These are phyloP conservation scores for Aspergillus ostianus DNA, from an alignment of 495 filamentous ascomycete genomes.

Conservation along the genomic window DNA sequence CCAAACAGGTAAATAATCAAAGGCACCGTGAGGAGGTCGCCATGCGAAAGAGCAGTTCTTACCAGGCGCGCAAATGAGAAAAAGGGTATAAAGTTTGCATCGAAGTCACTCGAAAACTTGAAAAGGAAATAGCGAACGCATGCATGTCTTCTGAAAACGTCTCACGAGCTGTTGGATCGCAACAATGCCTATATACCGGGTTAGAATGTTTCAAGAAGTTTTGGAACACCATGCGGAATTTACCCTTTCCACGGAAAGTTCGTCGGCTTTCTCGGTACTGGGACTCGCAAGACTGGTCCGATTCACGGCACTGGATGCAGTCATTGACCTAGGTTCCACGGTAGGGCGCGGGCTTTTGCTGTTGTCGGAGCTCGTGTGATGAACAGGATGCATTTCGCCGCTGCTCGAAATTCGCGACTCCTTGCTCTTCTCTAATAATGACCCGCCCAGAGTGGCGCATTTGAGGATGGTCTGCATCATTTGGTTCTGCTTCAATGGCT, in stretches of 20 bases:
- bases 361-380: slow-evolving; percentile 31
- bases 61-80: slow-evolving; percentile 22
- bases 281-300: slow-evolving; percentile 60
- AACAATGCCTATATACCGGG: slow-evolving; percentile 31
- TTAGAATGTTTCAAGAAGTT: slow-evolving; percentile 13
- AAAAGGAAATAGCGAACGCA: slow-evolving; percentile 21
- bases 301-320: slow-evolving; percentile 56
- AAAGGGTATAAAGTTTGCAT: slow-evolving; percentile 29
- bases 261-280: slow-evolving; percentile 56
- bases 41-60: slow-evolving; percentile 23
- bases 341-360: slow-evolving; percentile 40
- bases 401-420: slow-evolving; percentile 56
- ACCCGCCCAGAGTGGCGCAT: slow-evolving; percentile 87
- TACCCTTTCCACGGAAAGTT: slow-evolving; percentile 73
- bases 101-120: slow-evolving; percentile 24
- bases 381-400: slow-evolving; percentile 48
- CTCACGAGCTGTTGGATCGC: slow-evolving; percentile 44
- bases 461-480: slow-evolving; percentile 99
- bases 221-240: slow-evolving; percentile 29
- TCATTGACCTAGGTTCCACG: slow-evolving; percentile 58
- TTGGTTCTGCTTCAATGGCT: slow-evolving; percentile 96
- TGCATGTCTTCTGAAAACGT: slow-evolving; percentile 15
- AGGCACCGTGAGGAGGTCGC: slow-evolving; percentile 14
- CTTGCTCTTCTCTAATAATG: slow-evolving; percentile 72
- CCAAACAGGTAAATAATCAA: slow-evolving; percentile 9